Conservation (phyloP, 1,139 yeast genomes). For the Yamadazyma dendronema region DNA sequence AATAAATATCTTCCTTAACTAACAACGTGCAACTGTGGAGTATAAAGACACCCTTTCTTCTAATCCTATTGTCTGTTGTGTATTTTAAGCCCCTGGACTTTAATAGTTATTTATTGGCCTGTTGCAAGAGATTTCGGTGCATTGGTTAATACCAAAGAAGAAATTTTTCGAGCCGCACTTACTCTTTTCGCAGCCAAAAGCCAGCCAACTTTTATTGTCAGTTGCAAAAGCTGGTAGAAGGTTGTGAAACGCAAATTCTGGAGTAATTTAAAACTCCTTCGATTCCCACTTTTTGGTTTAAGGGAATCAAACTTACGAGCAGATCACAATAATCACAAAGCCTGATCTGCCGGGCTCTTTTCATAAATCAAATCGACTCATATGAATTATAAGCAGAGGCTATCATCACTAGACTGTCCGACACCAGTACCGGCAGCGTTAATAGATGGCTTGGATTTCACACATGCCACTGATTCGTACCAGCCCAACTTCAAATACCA, state of each 20-base stretch:
- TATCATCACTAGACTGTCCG: slow-evolving; percentile 26
- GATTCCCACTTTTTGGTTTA: neutral
- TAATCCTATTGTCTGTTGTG: too few relatives aligned
- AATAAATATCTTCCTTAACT: too few relatives aligned
- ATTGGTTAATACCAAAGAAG: too few relatives aligned
- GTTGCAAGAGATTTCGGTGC: neutral
- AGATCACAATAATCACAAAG: neutral
- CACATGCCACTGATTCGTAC: slow-evolving; percentile 30
- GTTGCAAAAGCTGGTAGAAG: neutral
- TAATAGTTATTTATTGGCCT: neutral
- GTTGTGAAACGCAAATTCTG: neutral
- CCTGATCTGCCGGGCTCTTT: neutral
- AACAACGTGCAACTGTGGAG: too few relatives aligned
- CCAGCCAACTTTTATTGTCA: slow-evolving; percentile 9
- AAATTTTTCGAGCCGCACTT: slow-evolving; percentile 9
- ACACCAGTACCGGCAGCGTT: slow-evolving; percentile 19
- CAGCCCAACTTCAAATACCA: slow-evolving; percentile 24
- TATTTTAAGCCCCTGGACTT: neutral
- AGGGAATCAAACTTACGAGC: neutral
- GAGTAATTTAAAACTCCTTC: neutral
- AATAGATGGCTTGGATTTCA: slow-evolving; percentile 22
- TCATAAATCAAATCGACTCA: neutral
- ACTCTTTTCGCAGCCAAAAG: slow-evolving; percentile 9
- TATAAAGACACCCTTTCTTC: too few relatives aligned
- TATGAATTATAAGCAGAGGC: slow-evolving; percentile 20